phyloP scores from a whole-genome alignment of 2,329 filamentous ascomycete species.

The Orbilia ellipsospora region DNA sequence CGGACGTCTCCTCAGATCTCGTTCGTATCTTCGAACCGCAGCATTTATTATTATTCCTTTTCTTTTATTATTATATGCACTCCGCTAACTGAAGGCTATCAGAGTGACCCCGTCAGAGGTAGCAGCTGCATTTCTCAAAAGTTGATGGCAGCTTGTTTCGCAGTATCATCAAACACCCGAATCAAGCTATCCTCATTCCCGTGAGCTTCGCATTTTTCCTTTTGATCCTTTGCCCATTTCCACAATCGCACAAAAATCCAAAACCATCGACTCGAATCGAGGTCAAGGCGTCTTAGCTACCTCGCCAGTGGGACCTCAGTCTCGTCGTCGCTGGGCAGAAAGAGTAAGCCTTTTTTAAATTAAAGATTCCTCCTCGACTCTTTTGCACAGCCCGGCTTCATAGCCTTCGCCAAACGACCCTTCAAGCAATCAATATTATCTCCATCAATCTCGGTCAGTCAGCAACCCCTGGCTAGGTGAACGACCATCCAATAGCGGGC shows the following conservation, averaged over 20 bases:
- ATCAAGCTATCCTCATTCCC: not conserved
- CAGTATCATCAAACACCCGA: not conserved
- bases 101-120: too few relatives aligned
- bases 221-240: slow-evolving; percentile 14
- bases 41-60: slow-evolving; percentile 14
- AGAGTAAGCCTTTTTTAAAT: slow-evolving; percentile 2
- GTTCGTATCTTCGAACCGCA: slow-evolving; percentile 41
- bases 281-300: too few relatives aligned
- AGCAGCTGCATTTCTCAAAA: too few relatives aligned
- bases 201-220: not conserved
- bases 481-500: too few relatives aligned
- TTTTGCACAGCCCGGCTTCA: slow-evolving; percentile 54
- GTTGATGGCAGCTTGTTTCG: not conserved
- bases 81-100: too few relatives aligned
- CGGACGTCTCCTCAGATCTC: not conserved
- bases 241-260: not conserved
- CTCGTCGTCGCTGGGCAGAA: not conserved
- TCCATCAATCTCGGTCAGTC: not conserved
- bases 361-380: not conserved
- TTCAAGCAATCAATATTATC: not conserved
- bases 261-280: too few relatives aligned
- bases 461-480: slow-evolving; percentile 1
- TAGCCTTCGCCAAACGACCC: slow-evolving; percentile 23
- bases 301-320: not conserved
- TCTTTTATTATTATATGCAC: not conserved